phyloP scores from a whole-genome alignment of 495 filamentous ascomycete genomes.

The Neurospora tetraspora region DNA sequence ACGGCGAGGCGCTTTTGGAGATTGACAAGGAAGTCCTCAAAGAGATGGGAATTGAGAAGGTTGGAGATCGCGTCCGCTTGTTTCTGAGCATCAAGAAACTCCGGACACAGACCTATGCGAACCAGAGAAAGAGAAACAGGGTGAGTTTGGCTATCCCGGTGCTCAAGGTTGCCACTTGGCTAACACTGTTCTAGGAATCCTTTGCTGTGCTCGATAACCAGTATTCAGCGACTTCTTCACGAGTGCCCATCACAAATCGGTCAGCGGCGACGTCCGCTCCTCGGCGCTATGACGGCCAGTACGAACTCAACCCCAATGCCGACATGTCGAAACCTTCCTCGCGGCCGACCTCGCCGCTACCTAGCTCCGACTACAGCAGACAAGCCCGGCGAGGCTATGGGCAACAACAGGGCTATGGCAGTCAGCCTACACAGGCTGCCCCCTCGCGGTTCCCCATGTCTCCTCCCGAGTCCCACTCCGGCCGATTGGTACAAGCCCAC shows the following conservation, averaged over 20 bases:
- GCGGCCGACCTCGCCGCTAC: constrained; percentile 61
- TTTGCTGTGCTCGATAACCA: constrained; percentile 54
- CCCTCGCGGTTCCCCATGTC: constrained; percentile 28
- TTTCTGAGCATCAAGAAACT: constrained; percentile 89
- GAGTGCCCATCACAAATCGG: constrained; percentile 39
- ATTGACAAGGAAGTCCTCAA: constrained; percentile 94
- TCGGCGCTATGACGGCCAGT: constrained; percentile 58
- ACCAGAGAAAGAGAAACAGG: constrained; percentile 77
- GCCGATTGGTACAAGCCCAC: constrained; percentile 40
- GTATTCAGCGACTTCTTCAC: constrained; percentile 59
- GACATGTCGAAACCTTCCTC: constrained; percentile 47
- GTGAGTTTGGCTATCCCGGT: constrained; percentile 43
- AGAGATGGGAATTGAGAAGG: constrained; percentile 97
- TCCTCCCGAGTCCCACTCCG: constrained; percentile 28
- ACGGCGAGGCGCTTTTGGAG: constrained; percentile 89
- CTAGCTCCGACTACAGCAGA: constrained; percentile 41
- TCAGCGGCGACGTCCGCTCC: constrained; percentile 35
- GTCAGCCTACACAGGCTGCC: constrained; percentile 21
- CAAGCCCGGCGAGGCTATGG: constrained; percentile 26
- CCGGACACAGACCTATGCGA: constrained; percentile 71
- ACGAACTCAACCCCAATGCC: constrained; percentile 34
- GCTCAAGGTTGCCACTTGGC: constrained; percentile 13
- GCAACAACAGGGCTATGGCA: constrained; percentile 30
- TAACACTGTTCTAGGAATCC: constrained; percentile 46
- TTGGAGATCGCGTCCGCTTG: constrained; percentile 93